Conservation (phyloP, 2,329 filamentous ascomycete genomes). For the Elsinoe ampelina region DNA sequence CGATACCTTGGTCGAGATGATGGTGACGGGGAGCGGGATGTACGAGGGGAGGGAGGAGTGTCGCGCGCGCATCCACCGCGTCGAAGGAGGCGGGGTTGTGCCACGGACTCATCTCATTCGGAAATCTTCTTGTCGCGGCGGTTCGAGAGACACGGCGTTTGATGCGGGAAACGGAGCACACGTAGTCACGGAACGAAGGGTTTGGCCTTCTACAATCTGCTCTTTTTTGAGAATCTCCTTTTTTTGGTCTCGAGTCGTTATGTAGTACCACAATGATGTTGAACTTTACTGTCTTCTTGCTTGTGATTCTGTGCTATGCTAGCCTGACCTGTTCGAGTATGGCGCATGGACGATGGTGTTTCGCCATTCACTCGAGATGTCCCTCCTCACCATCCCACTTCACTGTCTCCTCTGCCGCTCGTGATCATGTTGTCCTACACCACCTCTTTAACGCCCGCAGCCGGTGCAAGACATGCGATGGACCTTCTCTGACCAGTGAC, state of each 20-base stretch:
- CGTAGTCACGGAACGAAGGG: neutral
- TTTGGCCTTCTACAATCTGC: neutral
- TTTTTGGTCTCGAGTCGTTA: conserved; percentile 6
- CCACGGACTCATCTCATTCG: neutral
- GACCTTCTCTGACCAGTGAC: too few relatives aligned
- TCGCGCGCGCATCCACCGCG: neutral
- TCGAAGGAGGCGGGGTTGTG: neutral
- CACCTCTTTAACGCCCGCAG: too few relatives aligned
- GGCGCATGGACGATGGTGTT: neutral
- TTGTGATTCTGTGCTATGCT: neutral
- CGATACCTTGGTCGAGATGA: conserved; percentile 4
- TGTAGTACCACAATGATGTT: neutral
- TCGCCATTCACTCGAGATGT: too few relatives aligned
- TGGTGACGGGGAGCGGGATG: neutral
- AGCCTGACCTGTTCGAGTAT: neutral
- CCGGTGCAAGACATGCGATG: too few relatives aligned
- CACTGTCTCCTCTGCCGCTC: too few relatives aligned
- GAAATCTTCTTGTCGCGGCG: neutral
- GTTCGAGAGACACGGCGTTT: neutral
- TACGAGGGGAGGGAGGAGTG: neutral
- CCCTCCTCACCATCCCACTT: too few relatives aligned
- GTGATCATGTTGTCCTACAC: too few relatives aligned
- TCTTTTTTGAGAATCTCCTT: neutral
- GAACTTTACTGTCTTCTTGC: neutral
- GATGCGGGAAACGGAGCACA: neutral